Evolutionary conservation across 176 grass and related monocot species (phyloP).

Genomic region (maize (Zea mays)): Zm-B73-REFERENCE-NAM-5.0 NC_050096.1:12619501-12620000

Average conservation of each 20-base stretch:
- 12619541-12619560: conserved; percentile 94
- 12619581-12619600: background rate
- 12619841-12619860: background rate
- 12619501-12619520: conserved; percentile 69
- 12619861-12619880: background rate
- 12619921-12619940: conserved; percentile 92
- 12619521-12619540: conserved; percentile 89
- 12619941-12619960: conserved; percentile 78
- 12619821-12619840: background rate
- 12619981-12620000: conserved; percentile 96
- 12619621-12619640: conserved; percentile 8
- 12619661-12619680: conserved; percentile 19
- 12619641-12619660: background rate
- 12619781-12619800: conserved; percentile 87
- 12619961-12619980: conserved; percentile 81
- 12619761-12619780: conserved; percentile 93
- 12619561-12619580: conserved; percentile 76
- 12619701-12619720: conserved; percentile 78
- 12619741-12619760: conserved; percentile 96
- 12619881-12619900: background rate
- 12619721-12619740: conserved; percentile 80
- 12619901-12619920: conserved; percentile 10
- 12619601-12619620: background rate
- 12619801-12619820: conserved; percentile 61
- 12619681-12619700: conserved; percentile 80